Conservation (phyloP, 2,329 filamentous ascomycete genomes). For the Rhynchosporium agropyri region DNA sequence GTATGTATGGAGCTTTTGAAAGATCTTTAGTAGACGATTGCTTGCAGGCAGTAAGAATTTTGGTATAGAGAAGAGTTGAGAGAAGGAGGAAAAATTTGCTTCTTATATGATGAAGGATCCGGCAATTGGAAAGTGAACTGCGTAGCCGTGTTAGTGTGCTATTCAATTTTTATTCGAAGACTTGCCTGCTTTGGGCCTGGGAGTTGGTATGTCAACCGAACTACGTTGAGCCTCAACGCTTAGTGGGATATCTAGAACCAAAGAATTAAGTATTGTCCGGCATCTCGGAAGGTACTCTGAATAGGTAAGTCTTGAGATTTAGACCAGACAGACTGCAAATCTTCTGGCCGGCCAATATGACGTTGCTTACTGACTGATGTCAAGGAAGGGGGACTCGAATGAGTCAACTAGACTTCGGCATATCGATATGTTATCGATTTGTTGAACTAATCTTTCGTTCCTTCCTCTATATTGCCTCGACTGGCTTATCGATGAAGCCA, state of each 20-base stretch:
- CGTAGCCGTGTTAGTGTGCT: not conserved
- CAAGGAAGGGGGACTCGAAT: too few relatives aligned
- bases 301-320: too few relatives aligned
- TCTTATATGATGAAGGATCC: not conserved
- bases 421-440: too few relatives aligned
- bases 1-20: not conserved
- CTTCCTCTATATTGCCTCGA: too few relatives aligned
- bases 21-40: not conserved
- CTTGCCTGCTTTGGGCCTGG: not conserved
- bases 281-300: not conserved
- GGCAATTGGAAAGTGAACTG: slow-evolving; percentile 3
- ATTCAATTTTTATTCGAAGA: too few relatives aligned
- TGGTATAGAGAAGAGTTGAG: not conserved
- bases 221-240: not conserved
- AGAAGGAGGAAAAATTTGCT: not conserved
- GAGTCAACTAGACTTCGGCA: too few relatives aligned
- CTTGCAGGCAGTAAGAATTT: not conserved
- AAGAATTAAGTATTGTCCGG: not conserved
- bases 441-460: too few relatives aligned
- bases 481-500: too few relatives aligned
- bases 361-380: too few relatives aligned
- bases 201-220: not conserved
- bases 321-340: too few relatives aligned
- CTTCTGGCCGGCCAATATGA: too few relatives aligned
- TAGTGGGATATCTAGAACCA: not conserved